These are phyloP conservation scores for Pseudonitzschia pungens DNA, from an alignment of 108 stramenopile genomes.

Conservation along the genomic window DNA sequence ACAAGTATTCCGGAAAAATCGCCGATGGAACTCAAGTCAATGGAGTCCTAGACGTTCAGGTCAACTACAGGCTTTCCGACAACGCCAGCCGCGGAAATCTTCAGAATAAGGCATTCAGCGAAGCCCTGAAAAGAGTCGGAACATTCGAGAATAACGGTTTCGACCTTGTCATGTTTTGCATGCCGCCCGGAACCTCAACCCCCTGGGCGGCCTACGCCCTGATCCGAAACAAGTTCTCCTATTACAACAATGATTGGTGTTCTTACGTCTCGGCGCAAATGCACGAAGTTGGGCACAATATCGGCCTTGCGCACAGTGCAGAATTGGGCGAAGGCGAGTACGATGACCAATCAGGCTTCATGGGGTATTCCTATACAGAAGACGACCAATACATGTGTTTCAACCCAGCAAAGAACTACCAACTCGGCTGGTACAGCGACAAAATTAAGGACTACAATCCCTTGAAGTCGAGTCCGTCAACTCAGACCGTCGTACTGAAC, in stretches of 20 bases:
- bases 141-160: not conserved
- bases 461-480: not conserved
- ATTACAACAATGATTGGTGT: slow-evolving; percentile 61
- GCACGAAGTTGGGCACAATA: slow-evolving; percentile 73
- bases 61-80: slow-evolving; percentile 20
- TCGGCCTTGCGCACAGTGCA: slow-evolving; percentile 46
- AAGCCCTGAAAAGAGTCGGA: not conserved
- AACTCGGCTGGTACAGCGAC: slow-evolving; percentile 51
- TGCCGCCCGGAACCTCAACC: slow-evolving; percentile 37
- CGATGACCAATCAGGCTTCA: slow-evolving; percentile 32
- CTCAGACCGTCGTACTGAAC: not conserved
- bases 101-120: slow-evolving; percentile 1
- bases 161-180: slow-evolving; percentile 61
- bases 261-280: slow-evolving; percentile 30
- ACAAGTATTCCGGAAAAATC: not conserved
- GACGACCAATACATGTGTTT: slow-evolving; percentile 61
- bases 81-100: not conserved
- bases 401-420: slow-evolving; percentile 54
- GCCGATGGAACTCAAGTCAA: not conserved
- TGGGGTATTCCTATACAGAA: slow-evolving; percentile 17
- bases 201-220: slow-evolving; percentile 32
- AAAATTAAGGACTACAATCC: not conserved
- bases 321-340: slow-evolving; percentile 33
- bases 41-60: not conserved
- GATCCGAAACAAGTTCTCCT: slow-evolving; percentile 27